Evolutionary conservation across 495 filamentous ascomycete species (phyloP), one percentile per base, ranked within the genome.

Genomic region (Penicillium alfredii): DNA sequence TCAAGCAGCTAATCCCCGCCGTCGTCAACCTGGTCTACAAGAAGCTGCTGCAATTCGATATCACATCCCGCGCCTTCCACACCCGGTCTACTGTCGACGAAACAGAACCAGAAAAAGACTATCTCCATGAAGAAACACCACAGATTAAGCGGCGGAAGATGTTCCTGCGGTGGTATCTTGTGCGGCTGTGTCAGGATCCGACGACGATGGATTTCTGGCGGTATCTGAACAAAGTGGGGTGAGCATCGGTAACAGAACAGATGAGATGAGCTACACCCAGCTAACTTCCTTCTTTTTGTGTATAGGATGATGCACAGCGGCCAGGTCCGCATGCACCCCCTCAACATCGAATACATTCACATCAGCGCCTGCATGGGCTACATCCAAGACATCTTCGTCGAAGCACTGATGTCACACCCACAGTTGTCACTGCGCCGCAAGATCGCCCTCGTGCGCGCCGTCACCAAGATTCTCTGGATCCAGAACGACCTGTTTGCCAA

Each of bases 401-500:
- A 86, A 49, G 84, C 82, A 8, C 73, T 88, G 31, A 64, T 88
- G 26, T 82, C 78, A 0, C 80, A 84, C 43, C 81, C 82, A 0
- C 69, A 72, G 0, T 60, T 86, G 13, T 65, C 68, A 6, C 60
- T 82, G 21, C 68, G 68, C 13, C 74, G 73, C 42, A 87, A 87
- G 60, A 74, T 77, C 2, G 77, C 77, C 3, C 66, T 86, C 11
- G 63, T 85, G 19, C 82, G 78, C 41, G 84, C 83, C 7, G 55
- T 76, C 35, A 65, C 44, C 37, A 80, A 80, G 42, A 60, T 80
- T 9, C 64, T 80, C 38, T 84, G 81, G 81, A 83, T 85, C 49
- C 82, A 86, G 58, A 84, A 85, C 47, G 84, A 89, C 53, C 64
- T 89, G 12, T 84, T 89, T 46, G 78, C 83, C 6, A 81, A 78